Base-by-base conservation (phyloP, 805 yeast genomes). In the Kuraishia piskuri region DNA sequence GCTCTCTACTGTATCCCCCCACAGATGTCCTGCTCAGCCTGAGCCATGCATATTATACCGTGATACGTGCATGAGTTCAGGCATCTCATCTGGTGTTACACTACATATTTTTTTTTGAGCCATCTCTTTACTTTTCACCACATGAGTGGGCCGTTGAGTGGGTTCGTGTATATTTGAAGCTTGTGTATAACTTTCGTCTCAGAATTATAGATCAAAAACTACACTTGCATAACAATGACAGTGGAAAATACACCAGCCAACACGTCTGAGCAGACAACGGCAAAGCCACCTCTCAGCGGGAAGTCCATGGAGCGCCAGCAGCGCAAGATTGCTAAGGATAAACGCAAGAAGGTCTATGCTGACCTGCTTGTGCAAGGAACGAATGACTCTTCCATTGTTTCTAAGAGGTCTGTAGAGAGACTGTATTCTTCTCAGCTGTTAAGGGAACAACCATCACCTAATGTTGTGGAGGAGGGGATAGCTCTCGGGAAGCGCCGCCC, bases 361-460 rank as follows among this genome's bases (percentile, higher is more conserved):
- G 90, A 85, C 64, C 66, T 81, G 31, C 84, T 85, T 25, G 83
- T 88, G n/a, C 95, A 88, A 67, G 90, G 89, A 2, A 88, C 96
- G 2, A 88, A 88, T 62, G 86, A 84, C 59, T 86, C 90, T 7
- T 88, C 95, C 0, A 88, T 88, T 50, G 90, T 86, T 1, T 86
- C 94, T 2, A 88, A 88, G 60, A 68, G 94, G 57, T 86, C 94
- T 0, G 96, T 86, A 1, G 95, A 88, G 60, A 69, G 75, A 58
- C 67, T 86, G 10, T 88, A 84, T 58, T 62, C 70, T 14, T 54
- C 64, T 0, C 59, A 62, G 50, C 63, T 69, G 44, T 59, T 46
- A 44, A 48, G 17, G 54, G 17, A 31, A 60, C 46, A 50, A 54
- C 14, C 36, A 53, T 31, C 40, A 12, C 8, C 17, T 31, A 10